These are phyloP conservation scores for Phaeotremella fagi DNA, from an alignment of 768 basidiomycete genomes.

Conservation along the genomic window DNA sequence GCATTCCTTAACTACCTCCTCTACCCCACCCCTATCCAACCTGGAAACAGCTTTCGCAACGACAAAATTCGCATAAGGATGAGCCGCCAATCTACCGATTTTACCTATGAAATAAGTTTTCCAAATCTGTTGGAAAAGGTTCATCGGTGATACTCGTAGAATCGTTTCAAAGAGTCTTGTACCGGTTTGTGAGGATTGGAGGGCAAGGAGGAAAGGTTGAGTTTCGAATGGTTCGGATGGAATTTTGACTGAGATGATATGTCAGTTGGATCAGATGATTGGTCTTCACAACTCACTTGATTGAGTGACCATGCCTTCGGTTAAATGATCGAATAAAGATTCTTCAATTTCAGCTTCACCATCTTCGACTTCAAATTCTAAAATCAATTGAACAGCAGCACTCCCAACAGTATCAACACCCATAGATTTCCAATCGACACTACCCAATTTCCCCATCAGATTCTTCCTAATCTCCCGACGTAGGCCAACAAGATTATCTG, in stretches of 20 bases:
- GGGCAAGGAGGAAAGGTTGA: slow-evolving; percentile 61
- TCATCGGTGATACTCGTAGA: slow-evolving; percentile 59
- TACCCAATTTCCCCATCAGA: slow-evolving; percentile 31
- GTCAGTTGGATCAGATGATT: slow-evolving; percentile 20
- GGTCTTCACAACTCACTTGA: slow-evolving; percentile 54
- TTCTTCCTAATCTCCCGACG: slow-evolving; percentile 56
- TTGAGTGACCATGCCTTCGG: slow-evolving; percentile 67
- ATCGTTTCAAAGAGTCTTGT: slow-evolving; percentile 86
- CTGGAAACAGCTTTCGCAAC: slow-evolving; percentile 71
- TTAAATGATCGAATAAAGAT: slow-evolving; percentile 76
- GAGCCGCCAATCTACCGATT: slow-evolving; percentile 65
- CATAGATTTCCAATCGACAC: slow-evolving; percentile 43
- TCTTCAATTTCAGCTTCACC: slow-evolving; percentile 58
- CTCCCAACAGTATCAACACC: slow-evolving; percentile 45
- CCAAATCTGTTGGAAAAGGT: slow-evolving; percentile 69
- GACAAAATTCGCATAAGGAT: slow-evolving; percentile 94
- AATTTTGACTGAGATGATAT: slow-evolving; percentile 2
- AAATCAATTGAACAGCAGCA: slow-evolving; percentile 59
- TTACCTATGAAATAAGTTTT: slow-evolving; percentile 67
- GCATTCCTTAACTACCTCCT: slow-evolving; percentile 60
- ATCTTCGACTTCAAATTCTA: slow-evolving; percentile 74
- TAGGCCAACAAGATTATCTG: slow-evolving; percentile 56
- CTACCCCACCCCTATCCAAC: slow-evolving; percentile 57
- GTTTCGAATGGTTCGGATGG: slow-evolving; percentile 25
- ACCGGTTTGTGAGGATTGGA: slow-evolving; percentile 78